These are phyloP conservation scores for Aspergillus texensis DNA, from an alignment of 2,329 filamentous ascomycete genomes.

Conservation along the genomic window DNA sequence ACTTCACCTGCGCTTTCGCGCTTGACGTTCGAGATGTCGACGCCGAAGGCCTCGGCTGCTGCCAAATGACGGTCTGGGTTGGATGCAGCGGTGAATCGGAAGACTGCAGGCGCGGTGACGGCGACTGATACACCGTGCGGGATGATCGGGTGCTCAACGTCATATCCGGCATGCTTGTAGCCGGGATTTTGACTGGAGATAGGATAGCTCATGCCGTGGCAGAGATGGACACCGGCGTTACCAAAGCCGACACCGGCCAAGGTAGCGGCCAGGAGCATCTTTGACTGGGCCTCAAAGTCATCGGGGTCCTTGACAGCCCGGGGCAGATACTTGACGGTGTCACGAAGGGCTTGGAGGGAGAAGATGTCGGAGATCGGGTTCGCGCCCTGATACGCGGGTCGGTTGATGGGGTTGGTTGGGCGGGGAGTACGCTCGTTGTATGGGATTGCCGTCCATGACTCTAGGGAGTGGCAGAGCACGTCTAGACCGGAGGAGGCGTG, in stretches of 20 bases:
- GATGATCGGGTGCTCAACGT: slow-evolving; percentile 75
- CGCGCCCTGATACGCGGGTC: slow-evolving; percentile 93
- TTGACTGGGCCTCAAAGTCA: slow-evolving; percentile 86
- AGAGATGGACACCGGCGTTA: slow-evolving; percentile 92
- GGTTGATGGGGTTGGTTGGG: slow-evolving; percentile 83
- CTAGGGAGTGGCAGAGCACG: slow-evolving; percentile 91
- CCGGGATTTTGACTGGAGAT: slow-evolving; percentile 93
- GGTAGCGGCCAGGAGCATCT: slow-evolving; percentile 95
- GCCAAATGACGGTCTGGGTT: slow-evolving; percentile 91
- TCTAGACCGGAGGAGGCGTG: slow-evolving; percentile 91
- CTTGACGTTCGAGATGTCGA: slow-evolving; percentile 86
- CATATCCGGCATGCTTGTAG: slow-evolving; percentile 87
- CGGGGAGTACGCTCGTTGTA: slow-evolving; percentile 83
- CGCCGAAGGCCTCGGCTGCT: slow-evolving; percentile 87
- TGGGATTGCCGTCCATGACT: slow-evolving; percentile 97
- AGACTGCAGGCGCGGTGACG: slow-evolving; percentile 89
- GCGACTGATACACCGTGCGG: slow-evolving; percentile 95
- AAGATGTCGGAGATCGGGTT: slow-evolving; percentile 99
- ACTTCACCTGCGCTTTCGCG: slow-evolving; percentile 87
- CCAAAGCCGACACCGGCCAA: slow-evolving; percentile 95
- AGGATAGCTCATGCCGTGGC: slow-evolving; percentile 93
- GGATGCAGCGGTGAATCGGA: slow-evolving; percentile 86
- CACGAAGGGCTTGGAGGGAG: slow-evolving; percentile 78
- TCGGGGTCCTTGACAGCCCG: slow-evolving; percentile 84
- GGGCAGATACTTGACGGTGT: slow-evolving; percentile 89